These are phyloP conservation scores for Amanita muscaria DNA, from an alignment of 768 basidiomycete species.

Conservation along the genomic window DNA sequence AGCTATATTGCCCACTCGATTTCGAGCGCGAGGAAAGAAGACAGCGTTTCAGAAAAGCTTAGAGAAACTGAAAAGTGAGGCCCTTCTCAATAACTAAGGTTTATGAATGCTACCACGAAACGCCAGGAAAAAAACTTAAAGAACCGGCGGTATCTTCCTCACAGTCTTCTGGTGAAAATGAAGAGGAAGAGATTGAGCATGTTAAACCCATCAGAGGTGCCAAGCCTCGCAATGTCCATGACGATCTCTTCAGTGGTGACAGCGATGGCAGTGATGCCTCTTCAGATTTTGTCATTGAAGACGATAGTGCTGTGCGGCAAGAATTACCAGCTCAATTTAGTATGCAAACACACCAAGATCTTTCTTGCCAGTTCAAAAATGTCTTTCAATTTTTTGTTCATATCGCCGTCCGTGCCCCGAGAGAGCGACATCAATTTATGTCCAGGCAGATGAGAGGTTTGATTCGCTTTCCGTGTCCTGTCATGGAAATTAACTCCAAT, in stretches of 20 bases:
- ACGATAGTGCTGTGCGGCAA: slow-evolving; percentile 37
- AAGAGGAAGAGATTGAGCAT: slow-evolving; percentile 16
- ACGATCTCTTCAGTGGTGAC: slow-evolving; percentile 29
- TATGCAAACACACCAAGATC: slow-evolving; percentile 68
- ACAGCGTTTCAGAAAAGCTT: slow-evolving; percentile 55
- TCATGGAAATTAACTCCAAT: not conserved
- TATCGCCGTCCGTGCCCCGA: slow-evolving; percentile 52
- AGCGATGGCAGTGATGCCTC: slow-evolving; percentile 31
- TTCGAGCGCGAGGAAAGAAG: slow-evolving; percentile 53
- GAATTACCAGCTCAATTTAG: slow-evolving; percentile 73
- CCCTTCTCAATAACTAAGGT: not conserved
- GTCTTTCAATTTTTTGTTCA: slow-evolving; percentile 85
- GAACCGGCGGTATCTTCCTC: slow-evolving; percentile 23
- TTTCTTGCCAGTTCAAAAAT: slow-evolving; percentile 76
- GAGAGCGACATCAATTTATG: slow-evolving; percentile 48
- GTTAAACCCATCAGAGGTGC: slow-evolving; percentile 38
- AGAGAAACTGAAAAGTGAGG: slow-evolving; percentile 57
- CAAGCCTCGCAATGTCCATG: slow-evolving; percentile 28
- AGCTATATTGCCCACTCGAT: slow-evolving; percentile 58
- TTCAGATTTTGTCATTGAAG: slow-evolving; percentile 55
- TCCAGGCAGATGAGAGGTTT: slow-evolving; percentile 41
- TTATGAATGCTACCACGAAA: not conserved
- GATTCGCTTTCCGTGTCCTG: slow-evolving; percentile 8
- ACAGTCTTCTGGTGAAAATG: slow-evolving; percentile 26
- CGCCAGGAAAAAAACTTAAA: slow-evolving; percentile 15